These are phyloP conservation scores for Globisporangium polare DNA, from an alignment of 352 stramenopile genomes.

Conservation along the genomic window DNA sequence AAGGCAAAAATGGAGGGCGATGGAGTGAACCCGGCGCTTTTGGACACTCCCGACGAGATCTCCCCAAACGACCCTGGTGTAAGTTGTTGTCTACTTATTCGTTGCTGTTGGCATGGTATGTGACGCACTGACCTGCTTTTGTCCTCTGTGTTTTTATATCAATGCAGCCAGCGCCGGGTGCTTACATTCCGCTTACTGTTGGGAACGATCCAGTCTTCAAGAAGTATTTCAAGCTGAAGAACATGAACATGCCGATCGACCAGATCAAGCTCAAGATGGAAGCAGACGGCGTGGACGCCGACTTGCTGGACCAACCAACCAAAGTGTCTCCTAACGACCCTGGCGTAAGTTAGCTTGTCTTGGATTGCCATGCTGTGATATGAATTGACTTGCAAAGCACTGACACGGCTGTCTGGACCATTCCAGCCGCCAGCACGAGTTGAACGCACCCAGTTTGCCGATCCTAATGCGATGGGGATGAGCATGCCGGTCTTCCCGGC, in stretches of 20 bases:
- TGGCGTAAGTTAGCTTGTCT: conserved; percentile 42
- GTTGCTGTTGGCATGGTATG: background rate
- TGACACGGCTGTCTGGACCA: background rate
- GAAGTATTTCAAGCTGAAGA: conserved; percentile 87
- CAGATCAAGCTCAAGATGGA: conserved; percentile 89
- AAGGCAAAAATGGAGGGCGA: conserved; percentile 78
- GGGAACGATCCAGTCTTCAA: conserved; percentile 75
- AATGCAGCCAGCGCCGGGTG: conserved; percentile 50
- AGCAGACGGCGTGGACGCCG: conserved; percentile 63
- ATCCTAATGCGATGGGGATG: conserved; percentile 17
- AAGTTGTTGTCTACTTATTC: conserved; percentile 17
- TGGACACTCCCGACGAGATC: conserved; percentile 66
- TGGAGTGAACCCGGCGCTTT: conserved; percentile 47
- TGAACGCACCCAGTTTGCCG: background rate
- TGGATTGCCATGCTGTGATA: background rate
- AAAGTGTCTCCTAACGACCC: conserved; percentile 73
- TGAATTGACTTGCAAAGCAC: background rate
- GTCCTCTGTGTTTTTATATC: conserved; percentile 1
- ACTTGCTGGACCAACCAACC: conserved; percentile 58
- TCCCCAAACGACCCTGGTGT: conserved; percentile 79
- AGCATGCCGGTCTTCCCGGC: conserved; percentile 25
- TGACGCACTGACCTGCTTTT: background rate
- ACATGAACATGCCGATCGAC: conserved; percentile 74
- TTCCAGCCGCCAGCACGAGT: conserved; percentile 21
- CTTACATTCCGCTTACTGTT: conserved; percentile 67